Evolutionary conservation across 1,139 yeast species (phyloP).

Genomic region (Hansenula lynferdii): DNA sequence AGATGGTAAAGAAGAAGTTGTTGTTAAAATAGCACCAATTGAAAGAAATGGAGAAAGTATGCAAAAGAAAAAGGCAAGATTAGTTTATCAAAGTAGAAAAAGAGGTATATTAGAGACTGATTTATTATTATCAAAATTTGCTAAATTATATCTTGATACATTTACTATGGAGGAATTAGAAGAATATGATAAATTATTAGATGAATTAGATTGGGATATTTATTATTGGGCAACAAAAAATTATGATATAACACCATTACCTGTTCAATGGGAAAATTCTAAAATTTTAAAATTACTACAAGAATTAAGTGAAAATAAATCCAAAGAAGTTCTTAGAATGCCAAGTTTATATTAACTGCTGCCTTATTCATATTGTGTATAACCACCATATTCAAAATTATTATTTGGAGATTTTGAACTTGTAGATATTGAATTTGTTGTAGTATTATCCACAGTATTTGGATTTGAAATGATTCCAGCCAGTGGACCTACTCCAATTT

Average conservation of each 20-base stretch:
- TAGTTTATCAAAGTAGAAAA: slow-evolving; percentile 88
- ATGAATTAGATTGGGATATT: slow-evolving; percentile 97
- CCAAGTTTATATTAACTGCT: slow-evolving; percentile 51
- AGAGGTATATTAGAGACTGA: slow-evolving; percentile 96
- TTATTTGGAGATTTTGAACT: slow-evolving; percentile 20
- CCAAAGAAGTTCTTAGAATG: slow-evolving; percentile 77
- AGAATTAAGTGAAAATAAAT: slow-evolving; percentile 68
- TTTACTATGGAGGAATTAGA: slow-evolving; percentile 67
- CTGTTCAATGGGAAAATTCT: slow-evolving; percentile 76
- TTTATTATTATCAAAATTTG: slow-evolving; percentile 77
- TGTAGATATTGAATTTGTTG: slow-evolving; percentile 13
- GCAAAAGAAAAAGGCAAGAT: slow-evolving; percentile 77
- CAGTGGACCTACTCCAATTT: slow-evolving; percentile 78
- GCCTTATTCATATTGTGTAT: slow-evolving; percentile 28
- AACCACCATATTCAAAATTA: slow-evolving; percentile 32
- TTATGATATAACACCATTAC: slow-evolving; percentile 75
- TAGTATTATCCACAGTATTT: slow-evolving; percentile 10
- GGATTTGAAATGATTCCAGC: slow-evolving; percentile 31
- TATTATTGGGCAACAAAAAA: slow-evolving; percentile 96
- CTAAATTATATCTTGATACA: slow-evolving; percentile 59
- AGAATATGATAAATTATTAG: slow-evolving; percentile 81
- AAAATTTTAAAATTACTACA: slow-evolving; percentile 62
- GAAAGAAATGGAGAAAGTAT: slow-evolving; percentile 70
- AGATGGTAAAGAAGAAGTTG: slow-evolving; percentile 14
- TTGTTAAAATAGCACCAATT: slow-evolving; percentile 58